A percentile compares a stretch with the other conserved stretches of the same genome.
Conservation (phyloP, 1,139 yeast genomes). For the Tardiomyces depauwii region DNA sequence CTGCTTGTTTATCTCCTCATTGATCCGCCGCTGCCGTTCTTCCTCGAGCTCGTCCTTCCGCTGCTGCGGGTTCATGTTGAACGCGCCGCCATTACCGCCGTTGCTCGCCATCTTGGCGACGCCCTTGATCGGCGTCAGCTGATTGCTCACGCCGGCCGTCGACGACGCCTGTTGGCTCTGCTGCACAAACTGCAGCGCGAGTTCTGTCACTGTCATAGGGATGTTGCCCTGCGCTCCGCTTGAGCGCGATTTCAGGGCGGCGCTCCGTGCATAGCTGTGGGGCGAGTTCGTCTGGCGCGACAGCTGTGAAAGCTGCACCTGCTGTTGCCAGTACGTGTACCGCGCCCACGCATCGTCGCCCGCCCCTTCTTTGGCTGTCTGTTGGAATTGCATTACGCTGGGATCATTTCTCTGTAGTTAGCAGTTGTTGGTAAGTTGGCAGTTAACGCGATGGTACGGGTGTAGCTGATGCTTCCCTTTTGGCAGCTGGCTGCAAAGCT, state of each 20-base stretch:
- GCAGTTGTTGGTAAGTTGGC: too few species aligned
- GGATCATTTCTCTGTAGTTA: background rate
- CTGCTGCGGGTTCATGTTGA: conserved; percentile 22
- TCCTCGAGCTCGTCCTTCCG: conserved; percentile 61
- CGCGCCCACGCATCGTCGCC: background rate
- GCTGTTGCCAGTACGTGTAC: conserved; percentile 78
- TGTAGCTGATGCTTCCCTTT: too few species aligned
- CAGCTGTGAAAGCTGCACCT: conserved; percentile 64
- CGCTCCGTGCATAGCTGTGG: conserved; percentile 86
- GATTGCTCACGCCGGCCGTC: conserved; percentile 23
- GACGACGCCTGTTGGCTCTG: conserved; percentile 4
- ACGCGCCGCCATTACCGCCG: conserved; percentile 29
- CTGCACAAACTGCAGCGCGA: conserved; percentile 24
- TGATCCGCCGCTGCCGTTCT: conserved; percentile 65
- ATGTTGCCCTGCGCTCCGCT: conserved; percentile 11
- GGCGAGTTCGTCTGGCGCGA: conserved; percentile 67
- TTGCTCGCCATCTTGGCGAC: conserved; percentile 27
- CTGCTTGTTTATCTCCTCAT: conserved; percentile 62
- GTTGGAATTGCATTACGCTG: background rate
- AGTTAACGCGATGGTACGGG: too few species aligned
- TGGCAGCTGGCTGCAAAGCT: too few species aligned
- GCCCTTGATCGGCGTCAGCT: conserved; percentile 3
- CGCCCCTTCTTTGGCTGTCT: background rate
- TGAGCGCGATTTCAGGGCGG: conserved; percentile 59
- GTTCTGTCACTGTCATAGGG: conserved; percentile 23